A percentile compares a stretch with the other conserved stretches of the same genome.
Evolutionary conservation across 2,329 filamentous ascomycete species (phyloP).

Genomic region (Xylogone sp.): DNA sequence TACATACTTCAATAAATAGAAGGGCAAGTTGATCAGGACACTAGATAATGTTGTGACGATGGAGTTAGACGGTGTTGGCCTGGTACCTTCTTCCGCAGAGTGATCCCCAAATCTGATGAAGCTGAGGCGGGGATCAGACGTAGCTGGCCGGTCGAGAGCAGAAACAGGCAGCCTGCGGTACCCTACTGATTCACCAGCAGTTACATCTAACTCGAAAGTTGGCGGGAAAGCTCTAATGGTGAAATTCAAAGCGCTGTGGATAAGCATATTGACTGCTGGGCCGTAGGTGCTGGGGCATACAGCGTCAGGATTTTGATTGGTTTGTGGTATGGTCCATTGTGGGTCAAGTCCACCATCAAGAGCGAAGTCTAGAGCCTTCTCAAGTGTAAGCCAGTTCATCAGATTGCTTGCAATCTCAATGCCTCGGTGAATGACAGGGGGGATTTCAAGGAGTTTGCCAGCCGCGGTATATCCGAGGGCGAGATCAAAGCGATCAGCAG

Average conservation of each 20-base stretch:
- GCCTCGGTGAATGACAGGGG: slow-evolving; percentile 51
- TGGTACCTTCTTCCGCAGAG: slow-evolving; percentile 34
- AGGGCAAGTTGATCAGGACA: slow-evolving; percentile 67
- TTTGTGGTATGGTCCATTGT: slow-evolving; percentile 28
- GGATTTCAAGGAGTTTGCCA: slow-evolving; percentile 54
- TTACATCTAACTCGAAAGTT: slow-evolving; percentile 55
- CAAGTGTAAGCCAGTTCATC: slow-evolving; percentile 60
- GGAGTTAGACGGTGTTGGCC: slow-evolving; percentile 23
- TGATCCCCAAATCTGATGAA: slow-evolving; percentile 69
- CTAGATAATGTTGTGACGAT: slow-evolving; percentile 52
- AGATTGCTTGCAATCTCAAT: slow-evolving; percentile 55
- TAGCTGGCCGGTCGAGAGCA: slow-evolving; percentile 16
- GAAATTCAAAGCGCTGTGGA: slow-evolving; percentile 55
- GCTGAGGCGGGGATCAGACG: slow-evolving; percentile 49
- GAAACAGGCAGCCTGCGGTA: slow-evolving; percentile 41
- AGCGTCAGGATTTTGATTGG: slow-evolving; percentile 19
- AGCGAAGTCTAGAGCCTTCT: slow-evolving; percentile 56
- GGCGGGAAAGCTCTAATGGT: slow-evolving; percentile 56
- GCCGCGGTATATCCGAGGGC: slow-evolving; percentile 63
- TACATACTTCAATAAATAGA: slow-evolving; percentile 60
- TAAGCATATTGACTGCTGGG: slow-evolving; percentile 48
- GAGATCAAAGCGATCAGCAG: slow-evolving; percentile 44
- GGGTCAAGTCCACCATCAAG: slow-evolving; percentile 41
- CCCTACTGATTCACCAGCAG: slow-evolving; percentile 40
- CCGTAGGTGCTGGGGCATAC: slow-evolving; percentile 46